These are phyloP conservation scores for Marasmius fiardii DNA, from an alignment of 1,284 basidiomycete genomes.

Conservation along the genomic window DNA sequence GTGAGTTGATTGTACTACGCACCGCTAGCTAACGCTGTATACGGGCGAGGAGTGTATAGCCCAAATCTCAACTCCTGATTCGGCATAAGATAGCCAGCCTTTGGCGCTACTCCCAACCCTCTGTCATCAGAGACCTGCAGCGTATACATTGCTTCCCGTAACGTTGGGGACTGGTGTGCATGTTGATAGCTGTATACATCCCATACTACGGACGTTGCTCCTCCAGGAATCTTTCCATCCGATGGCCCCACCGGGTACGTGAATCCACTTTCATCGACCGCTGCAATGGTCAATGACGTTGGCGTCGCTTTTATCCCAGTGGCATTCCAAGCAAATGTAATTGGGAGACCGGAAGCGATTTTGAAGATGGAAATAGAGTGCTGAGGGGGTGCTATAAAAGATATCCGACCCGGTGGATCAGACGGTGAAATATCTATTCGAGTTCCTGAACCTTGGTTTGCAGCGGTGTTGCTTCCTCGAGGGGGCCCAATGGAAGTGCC, in stretches of 20 bases:
- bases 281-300: conserved; percentile 73
- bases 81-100: conserved; percentile 66
- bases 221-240: conserved; percentile 38
- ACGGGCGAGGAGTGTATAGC: conserved; percentile 78
- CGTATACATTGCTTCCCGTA: conserved; percentile 75
- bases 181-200: conserved; percentile 78
- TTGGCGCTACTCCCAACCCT: conserved; percentile 56
- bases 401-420: conserved; percentile 62
- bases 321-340: conserved; percentile 92
- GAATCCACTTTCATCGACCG: conserved; percentile 81
- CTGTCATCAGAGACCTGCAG: conserved; percentile 62
- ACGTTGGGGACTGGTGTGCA: conserved; percentile 57
- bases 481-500: too few species aligned
- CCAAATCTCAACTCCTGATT: conserved; percentile 78
- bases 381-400: conserved; percentile 77
- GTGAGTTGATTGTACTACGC: conserved; percentile 20
- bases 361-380: conserved; percentile 86
- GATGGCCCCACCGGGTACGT: conserved; percentile 83
- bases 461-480: too few species aligned
- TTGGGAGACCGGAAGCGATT: conserved; percentile 68
- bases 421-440: conserved; percentile 42
- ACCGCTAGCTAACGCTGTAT: conserved; percentile 74
- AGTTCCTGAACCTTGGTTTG: conserved; percentile 3
- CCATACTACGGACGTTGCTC: conserved; percentile 75
- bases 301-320: conserved; percentile 70